A percentile compares a stretch with the other conserved stretches of the same genome.
These are phyloP conservation scores for Pueraria montana DNA, from an alignment of 306 rosid species.

Conservation along the genomic window DNA sequence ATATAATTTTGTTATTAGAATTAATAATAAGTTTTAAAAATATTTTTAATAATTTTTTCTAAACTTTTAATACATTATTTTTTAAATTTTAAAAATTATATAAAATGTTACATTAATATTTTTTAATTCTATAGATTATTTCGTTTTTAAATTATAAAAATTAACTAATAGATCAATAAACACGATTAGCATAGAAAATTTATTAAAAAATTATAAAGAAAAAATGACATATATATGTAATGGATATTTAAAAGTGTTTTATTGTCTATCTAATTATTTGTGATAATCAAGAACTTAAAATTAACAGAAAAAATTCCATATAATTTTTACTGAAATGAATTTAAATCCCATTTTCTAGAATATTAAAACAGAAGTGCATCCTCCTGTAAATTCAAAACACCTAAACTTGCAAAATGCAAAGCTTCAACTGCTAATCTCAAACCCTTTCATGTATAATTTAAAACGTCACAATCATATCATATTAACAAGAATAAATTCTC, in stretches of 20 bases:
- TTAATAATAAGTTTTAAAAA: no score
- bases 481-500: neutral
- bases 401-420: neutral
- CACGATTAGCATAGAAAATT: no score
- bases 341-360: neutral
- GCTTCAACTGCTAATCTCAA: slow-evolving; percentile 5
- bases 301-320: neutral
- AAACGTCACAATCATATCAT: slow-evolving; percentile 1
- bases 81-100: no score
- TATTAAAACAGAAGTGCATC: neutral
- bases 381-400: neutral
- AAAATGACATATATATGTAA: no score
- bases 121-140: no score
- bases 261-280: neutral
- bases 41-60: no score
- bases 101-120: no score
- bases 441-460: neutral
- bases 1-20: no score
- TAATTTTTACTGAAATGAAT: neutral
- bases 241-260: neutral
- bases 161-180: no score
- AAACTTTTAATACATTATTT: no score
- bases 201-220: no score
- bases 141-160: no score
- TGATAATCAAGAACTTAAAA: neutral